phyloP scores from a whole-genome alignment of 2,329 filamentous ascomycete species.

The Neofusicoccum cordaticola region DNA sequence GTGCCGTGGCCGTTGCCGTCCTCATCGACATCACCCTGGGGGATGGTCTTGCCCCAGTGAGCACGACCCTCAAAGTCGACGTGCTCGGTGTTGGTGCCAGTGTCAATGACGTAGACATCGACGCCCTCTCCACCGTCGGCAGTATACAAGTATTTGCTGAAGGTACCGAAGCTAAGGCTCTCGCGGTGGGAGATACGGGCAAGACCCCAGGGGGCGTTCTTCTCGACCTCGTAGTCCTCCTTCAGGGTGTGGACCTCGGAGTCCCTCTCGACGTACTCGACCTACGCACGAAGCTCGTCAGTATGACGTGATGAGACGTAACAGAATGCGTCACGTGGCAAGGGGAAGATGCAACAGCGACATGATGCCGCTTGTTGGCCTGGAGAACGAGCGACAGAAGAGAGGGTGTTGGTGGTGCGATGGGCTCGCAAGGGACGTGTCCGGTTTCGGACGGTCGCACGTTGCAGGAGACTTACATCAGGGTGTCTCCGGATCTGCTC shows the following conservation, averaged over 20 bases:
- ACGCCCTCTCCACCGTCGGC: constrained; percentile 91
- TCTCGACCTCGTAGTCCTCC: constrained; percentile 63
- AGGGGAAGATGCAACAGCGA: background rate
- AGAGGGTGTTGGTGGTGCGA: background rate
- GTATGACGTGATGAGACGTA: constrained; percentile 15
- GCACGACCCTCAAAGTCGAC: constrained; percentile 97
- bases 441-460: background rate
- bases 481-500: constrained; percentile 92
- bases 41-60: constrained; percentile 95
- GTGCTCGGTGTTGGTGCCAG: constrained; percentile 88
- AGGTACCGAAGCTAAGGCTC: constrained; percentile 80
- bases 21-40: constrained; percentile 74
- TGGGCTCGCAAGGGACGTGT: background rate
- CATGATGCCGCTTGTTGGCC: constrained; percentile 21
- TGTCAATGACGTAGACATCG: constrained; percentile 98
- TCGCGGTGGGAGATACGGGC: constrained; percentile 96
- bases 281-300: constrained; percentile 52
- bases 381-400: background rate
- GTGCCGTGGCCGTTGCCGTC: constrained; percentile 99
- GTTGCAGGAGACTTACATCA: constrained; percentile 70
- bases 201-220: constrained; percentile 96
- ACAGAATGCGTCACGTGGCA: constrained; percentile 1
- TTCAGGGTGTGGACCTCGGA: constrained; percentile 82
- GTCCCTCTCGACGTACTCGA: constrained; percentile 95
- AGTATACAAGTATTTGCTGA: constrained; percentile 97